Evolutionary conservation across 352 stramenopile genomes (phyloP), one percentile per base, ranked within the genome.

Genomic region (Blastocystis sp.): DNA sequence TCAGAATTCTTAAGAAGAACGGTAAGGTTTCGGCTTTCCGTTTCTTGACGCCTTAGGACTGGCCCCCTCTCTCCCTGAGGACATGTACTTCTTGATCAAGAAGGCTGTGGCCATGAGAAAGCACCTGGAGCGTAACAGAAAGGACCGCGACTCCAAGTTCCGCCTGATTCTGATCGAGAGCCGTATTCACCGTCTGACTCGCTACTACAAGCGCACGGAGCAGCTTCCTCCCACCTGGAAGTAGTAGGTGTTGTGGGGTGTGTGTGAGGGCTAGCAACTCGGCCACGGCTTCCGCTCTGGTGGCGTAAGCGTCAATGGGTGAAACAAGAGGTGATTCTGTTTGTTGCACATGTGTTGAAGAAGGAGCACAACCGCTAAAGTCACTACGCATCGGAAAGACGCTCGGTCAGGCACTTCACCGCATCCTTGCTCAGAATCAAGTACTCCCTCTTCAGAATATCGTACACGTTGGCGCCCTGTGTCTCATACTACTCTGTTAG

Each of bases 1-100:
- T 99, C 63, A 95, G 97, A 91, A 93, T 99, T 82, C 94, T 99
- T 84, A 99, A 99, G 94, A 97, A 98, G 92, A 97, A 98, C 92
- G 96, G 93, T 95, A 28, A 28, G 60, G 60, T 66, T 66, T 66
- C 60, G 60, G 60, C 60, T 66, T 66, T 66, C 60, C 60, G 60
- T 34, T 34, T 34, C 60, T 66, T 66, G 60, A 66, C 60, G 60
- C 10, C n/a, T 11, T 66, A 66, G 60, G 60, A 66, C 76, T 34
- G 28, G 28, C 28, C 28, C 28, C 28, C 28, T 34, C 28, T 34
- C 28, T 34, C 28, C 28, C 28, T 34, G 28, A 34, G 28, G 28
- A 34, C 28, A 34, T 34, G 28, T 34, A 34, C 28, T 34, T 34
- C 28, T 34, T 34, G 28, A 34, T 34, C 28, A 34, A 34, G 28